Percentiles rank a stretch among this genome's conserved stretches.
phyloP scores from a whole-genome alignment of 176 grass and related monocot genomes.

The Paspalum vaginatum region DNA sequence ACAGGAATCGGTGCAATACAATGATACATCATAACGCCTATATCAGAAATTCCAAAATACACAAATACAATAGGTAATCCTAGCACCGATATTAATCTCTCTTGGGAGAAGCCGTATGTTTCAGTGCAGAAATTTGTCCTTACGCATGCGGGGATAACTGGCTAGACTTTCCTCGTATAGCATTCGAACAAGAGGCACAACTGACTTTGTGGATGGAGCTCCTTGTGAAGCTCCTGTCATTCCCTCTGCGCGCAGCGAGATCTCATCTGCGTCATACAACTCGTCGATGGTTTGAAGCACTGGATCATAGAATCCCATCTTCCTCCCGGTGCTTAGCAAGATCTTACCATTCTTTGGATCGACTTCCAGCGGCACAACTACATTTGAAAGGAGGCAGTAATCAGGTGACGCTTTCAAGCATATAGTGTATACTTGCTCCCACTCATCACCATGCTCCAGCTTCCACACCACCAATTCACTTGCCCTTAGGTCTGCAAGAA shows the following conservation, averaged over 20 bases:
- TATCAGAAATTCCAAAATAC: too few species aligned
- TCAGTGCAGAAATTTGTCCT: too few species aligned
- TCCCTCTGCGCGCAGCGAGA: too few species aligned
- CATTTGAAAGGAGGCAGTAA: background rate
- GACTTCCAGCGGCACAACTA: background rate
- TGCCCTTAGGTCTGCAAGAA: slow-evolving; percentile 3
- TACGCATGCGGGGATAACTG: background rate
- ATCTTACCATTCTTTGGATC: slow-evolving; percentile 14
- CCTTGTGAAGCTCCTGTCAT: too few species aligned
- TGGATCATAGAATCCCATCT: slow-evolving; percentile 10
- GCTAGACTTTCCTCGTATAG: background rate
- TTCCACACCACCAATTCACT: slow-evolving; percentile 16
- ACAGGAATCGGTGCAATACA: too few species aligned
- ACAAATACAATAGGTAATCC: too few species aligned
- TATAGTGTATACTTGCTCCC: background rate
- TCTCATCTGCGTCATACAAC: background rate
- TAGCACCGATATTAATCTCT: too few species aligned
- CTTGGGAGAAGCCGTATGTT: too few species aligned
- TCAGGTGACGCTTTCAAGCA: background rate
- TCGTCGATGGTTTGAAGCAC: background rate
- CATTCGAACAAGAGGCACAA: background rate
- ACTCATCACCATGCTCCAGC: background rate
- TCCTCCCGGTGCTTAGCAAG: slow-evolving; percentile 25
- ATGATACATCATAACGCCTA: too few species aligned
- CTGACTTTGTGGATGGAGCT: too few species aligned